Conservation (phyloP, 768 basidiomycete genomes). For the Collybia sordida region DNA sequence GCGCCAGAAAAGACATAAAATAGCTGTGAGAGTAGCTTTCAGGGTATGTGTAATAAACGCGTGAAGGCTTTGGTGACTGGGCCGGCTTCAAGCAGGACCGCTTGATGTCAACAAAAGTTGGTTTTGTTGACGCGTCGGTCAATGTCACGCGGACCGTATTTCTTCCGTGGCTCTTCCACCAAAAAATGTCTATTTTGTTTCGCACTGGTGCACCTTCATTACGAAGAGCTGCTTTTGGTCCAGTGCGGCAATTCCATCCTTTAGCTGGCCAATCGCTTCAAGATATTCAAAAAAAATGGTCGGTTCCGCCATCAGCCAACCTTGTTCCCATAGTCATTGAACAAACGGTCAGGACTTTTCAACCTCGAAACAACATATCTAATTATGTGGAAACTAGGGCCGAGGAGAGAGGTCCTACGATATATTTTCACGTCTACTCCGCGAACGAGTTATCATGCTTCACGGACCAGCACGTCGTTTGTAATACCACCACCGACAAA, state of each 20-base stretch:
- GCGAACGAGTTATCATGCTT: constrained; percentile 95
- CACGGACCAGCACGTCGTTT: constrained; percentile 77
- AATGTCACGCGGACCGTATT: constrained; percentile 21
- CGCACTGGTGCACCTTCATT: constrained; percentile 20
- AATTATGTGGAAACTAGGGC: constrained; percentile 43
- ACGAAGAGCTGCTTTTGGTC: constrained; percentile 14
- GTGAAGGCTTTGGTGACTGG: neutral
- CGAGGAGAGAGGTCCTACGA: constrained; percentile 91
- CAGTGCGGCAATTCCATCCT: constrained; percentile 53
- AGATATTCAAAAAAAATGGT: constrained; percentile 31
- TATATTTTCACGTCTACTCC: constrained; percentile 90
- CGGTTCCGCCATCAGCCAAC: constrained; percentile 48
- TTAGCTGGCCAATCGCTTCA: constrained; percentile 40
- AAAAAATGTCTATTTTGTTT: constrained; percentile 24
- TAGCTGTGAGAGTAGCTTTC: no score
- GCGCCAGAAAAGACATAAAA: no score
- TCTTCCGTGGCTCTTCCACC: constrained; percentile 5
- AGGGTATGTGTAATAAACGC: neutral
- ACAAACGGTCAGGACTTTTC: constrained; percentile 62
- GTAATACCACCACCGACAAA: constrained; percentile 4
- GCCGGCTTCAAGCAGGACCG: neutral
- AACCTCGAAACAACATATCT: neutral
- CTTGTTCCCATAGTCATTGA: constrained; percentile 93
- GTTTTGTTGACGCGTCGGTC: constrained; percentile 37
- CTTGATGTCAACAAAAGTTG: constrained; percentile 16